Evolutionary conservation across 2,329 filamentous ascomycete species (phyloP).

Genomic region (Ophiostoma sp.): DNA sequence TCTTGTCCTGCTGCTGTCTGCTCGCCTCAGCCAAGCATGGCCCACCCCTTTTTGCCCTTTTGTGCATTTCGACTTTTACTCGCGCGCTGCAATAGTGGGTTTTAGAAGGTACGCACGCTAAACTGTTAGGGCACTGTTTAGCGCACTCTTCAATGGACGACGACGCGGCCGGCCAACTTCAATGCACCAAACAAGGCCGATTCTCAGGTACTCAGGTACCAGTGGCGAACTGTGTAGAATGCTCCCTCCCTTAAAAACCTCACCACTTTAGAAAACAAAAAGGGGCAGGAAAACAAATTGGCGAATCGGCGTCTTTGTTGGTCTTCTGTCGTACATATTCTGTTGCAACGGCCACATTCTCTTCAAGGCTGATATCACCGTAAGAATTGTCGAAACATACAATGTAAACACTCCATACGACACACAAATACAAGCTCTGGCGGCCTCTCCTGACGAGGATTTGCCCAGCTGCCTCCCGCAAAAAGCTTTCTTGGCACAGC

Average conservation of each 20-base stretch:
- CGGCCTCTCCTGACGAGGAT: background rate
- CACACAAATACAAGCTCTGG: background rate
- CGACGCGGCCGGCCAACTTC: background rate
- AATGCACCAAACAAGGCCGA: background rate
- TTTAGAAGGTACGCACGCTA: conserved; percentile 12
- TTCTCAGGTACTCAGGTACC: conserved; percentile 14
- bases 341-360: background rate
- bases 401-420: background rate
- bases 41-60: background rate
- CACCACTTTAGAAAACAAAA: background rate
- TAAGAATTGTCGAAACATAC: no score
- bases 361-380: background rate
- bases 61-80: background rate
- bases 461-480: background rate
- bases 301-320: conserved; percentile 1
- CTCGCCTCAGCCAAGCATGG: conserved; percentile 1
- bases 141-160: conserved; percentile 3
- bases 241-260: background rate
- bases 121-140: background rate
- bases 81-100: background rate
- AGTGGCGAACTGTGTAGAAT: background rate
- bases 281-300: background rate
- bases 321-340: background rate
- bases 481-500: conserved; percentile 5
- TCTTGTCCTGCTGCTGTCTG: background rate